Percentiles rank a stretch among this genome's conserved stretches.
phyloP scores from a whole-genome alignment of 2,329 filamentous ascomycete genomes.

The Diaporthe vexans region DNA sequence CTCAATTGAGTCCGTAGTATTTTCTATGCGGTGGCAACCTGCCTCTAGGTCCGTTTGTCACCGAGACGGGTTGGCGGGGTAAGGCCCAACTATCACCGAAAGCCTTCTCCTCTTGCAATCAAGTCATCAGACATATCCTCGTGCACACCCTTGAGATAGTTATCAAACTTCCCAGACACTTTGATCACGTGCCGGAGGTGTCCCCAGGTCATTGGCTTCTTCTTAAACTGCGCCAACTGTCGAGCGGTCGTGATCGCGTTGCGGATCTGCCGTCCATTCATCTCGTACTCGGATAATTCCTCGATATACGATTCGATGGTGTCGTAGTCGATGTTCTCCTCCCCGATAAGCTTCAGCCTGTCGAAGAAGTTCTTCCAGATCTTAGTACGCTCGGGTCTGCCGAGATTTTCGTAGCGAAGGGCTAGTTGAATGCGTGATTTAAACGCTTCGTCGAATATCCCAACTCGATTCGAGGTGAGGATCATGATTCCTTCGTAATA shows the following conservation, averaged over 20 bases:
- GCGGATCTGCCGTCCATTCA: slow-evolving; percentile 25
- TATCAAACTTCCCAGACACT: slow-evolving; percentile 23
- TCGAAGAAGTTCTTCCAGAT: slow-evolving; percentile 49
- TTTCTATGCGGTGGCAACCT: too few relatives aligned
- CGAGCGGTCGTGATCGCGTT: slow-evolving; percentile 45
- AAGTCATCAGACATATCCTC: not conserved
- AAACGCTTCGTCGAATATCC: slow-evolving; percentile 51
- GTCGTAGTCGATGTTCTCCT: slow-evolving; percentile 28
- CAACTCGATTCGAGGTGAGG: slow-evolving; percentile 50
- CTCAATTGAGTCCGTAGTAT: too few relatives aligned
- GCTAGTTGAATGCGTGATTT: slow-evolving; percentile 50
- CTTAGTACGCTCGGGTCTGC: slow-evolving; percentile 30
- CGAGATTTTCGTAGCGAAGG: slow-evolving; percentile 47
- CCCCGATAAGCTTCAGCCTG: slow-evolving; percentile 34
- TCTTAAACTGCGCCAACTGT: slow-evolving; percentile 42
- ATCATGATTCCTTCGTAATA: slow-evolving; percentile 51
- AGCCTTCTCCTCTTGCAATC: not conserved
- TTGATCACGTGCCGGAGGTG: slow-evolving; percentile 8
- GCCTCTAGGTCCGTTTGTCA: too few relatives aligned
- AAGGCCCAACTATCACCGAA: too few relatives aligned
- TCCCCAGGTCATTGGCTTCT: too few relatives aligned
- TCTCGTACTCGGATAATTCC: not conserved
- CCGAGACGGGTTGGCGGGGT: too few relatives aligned
- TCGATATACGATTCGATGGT: not conserved
- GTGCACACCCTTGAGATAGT: slow-evolving; percentile 19